Base-by-base conservation (phyloP, 2,329 filamentous ascomycete species). In the Venturia oleaginea region DNA sequence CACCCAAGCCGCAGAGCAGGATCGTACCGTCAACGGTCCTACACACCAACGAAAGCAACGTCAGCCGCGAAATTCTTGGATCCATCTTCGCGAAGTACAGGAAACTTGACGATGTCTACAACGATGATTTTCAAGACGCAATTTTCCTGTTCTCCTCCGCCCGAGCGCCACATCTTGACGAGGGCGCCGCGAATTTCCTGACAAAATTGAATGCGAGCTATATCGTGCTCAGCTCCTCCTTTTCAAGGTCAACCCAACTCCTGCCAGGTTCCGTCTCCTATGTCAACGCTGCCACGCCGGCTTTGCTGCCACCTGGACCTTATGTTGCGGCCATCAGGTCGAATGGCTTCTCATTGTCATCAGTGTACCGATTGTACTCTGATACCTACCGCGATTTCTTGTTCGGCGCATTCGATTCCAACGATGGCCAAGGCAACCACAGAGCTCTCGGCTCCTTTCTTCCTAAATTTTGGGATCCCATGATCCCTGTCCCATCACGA, bases 401-500 rank as follows among this genome's bases (percentile, higher is more conserved):
- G 2, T 75, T 72, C 40, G 66, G 69, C 30, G 19, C 51, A 4
- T 73, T 78, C 57, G 77, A 76, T 1, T 74, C 72, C 0, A 81
- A 75, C 69, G 74, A 73, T 4, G 76, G 79, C 0, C 73, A 82
- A 10, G 77, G 76, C 19, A 77, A 78, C n/a, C 73, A 76, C 27
- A 69, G 81, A 42, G n/a, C 59, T 32, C 37, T 61, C 19, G 59
- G 40, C 15, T 2, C 15, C 2, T 69, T 79, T 51, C 79, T 75
- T 38, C 59, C 59, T 17, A 42, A 40, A 7, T 13, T 42, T n/a
- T 46, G 34, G 40, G 59, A 61, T 27, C n/a, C 59, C 5, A 27
- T 40, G 59, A 76, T 80, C 60, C 79, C 76, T 4, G 85, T 88
- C 0, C 84, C 85, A 4, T 87, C 84, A 7, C 78, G 85, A 11